Evolutionary conservation across 768 basidiomycete species (phyloP).

Genomic region (Kwoniella europaea): DNA sequence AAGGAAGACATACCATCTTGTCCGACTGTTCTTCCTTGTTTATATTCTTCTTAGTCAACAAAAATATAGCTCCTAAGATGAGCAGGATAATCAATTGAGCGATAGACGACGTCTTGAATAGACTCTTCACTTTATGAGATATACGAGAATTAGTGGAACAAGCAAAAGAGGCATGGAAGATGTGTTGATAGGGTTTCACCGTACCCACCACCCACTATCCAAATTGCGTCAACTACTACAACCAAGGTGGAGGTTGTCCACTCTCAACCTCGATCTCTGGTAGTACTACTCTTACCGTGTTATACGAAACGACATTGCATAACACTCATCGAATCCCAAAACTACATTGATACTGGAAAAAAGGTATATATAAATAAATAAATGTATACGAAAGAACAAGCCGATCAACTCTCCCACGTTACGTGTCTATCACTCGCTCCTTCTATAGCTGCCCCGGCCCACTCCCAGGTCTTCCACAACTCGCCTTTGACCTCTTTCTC

Average conservation of each 20-base stretch:
- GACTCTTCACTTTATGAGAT: background rate
- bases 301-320: constrained; percentile 4
- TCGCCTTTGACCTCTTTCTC: constrained; percentile 54
- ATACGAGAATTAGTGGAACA: background rate
- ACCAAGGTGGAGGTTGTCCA: constrained; percentile 20
- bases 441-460: constrained; percentile 39
- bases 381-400: background rate
- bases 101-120: background rate
- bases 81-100: background rate
- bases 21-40: background rate
- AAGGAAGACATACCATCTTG: constrained; percentile 10
- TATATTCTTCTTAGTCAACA: background rate
- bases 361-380: background rate
- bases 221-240: background rate
- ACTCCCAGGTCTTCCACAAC: constrained; percentile 57
- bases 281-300: no score
- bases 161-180: background rate
- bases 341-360: background rate
- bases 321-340: background rate
- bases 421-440: constrained; percentile 32
- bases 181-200: constrained; percentile 5
- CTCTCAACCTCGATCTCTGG: no score
- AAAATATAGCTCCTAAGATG: background rate
- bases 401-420: constrained; percentile 23
- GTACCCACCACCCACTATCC: no score